phyloP scores from a whole-genome alignment of 169 alveolate species.

The Plasmodium gaboni region DNA sequence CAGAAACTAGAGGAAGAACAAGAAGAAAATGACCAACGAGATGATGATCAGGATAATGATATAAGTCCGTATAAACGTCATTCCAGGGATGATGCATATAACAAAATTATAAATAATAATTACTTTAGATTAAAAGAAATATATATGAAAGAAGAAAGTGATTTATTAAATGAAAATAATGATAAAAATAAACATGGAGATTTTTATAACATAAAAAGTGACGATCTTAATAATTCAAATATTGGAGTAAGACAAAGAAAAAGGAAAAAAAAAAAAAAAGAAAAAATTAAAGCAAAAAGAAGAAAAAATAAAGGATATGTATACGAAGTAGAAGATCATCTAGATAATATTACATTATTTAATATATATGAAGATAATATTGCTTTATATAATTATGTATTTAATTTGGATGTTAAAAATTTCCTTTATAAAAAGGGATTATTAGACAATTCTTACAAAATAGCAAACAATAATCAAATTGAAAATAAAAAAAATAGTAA shows the following conservation, averaged over 20 bases:
- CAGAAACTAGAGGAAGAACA: background rate
- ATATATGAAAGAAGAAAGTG: constrained; percentile 52
- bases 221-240: background rate
- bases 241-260: constrained; percentile 48
- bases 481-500: too few species aligned
- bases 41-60: too few species aligned
- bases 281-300: constrained; percentile 33
- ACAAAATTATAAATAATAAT: constrained; percentile 19
- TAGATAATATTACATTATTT: constrained; percentile 51
- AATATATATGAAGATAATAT: constrained; percentile 69
- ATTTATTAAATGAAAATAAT: constrained; percentile 1
- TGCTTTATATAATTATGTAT: constrained; percentile 57
- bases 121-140: constrained; percentile 71
- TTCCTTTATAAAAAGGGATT: constrained; percentile 16
- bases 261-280: constrained; percentile 61
- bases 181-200: constrained; percentile 14
- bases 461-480: too few species aligned
- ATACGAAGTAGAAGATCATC: constrained; percentile 75
- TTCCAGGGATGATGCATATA: background rate
- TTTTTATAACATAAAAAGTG: background rate
- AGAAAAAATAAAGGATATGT: constrained; percentile 52
- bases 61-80: too few species aligned
- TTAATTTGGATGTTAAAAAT: constrained; percentile 29
- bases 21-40: too few species aligned
- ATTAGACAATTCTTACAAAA: too few species aligned